phyloP scores from a whole-genome alignment of 495 filamentous ascomycete species.

The Choiromyces venosus region DNA sequence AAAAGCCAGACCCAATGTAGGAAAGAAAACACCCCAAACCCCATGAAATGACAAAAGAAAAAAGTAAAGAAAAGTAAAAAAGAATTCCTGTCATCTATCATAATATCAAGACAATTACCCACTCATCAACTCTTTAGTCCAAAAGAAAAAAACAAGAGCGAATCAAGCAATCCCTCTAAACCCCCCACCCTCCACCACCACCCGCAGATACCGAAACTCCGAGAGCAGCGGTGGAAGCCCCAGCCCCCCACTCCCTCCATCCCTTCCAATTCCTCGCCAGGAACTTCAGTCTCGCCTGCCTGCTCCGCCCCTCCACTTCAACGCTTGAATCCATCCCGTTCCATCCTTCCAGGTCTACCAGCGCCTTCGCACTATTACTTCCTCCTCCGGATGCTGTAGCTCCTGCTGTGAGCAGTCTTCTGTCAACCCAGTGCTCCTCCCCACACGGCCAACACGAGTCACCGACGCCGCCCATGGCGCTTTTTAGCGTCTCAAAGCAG shows the following conservation, averaged over 20 bases:
- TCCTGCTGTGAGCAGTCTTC: conserved; percentile 21
- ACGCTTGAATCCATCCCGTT: conserved; percentile 33
- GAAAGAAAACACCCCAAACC: no score
- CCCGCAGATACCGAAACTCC: no score
- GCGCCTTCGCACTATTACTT: conserved; percentile 9
- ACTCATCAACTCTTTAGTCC: no score
- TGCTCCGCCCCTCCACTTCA: conserved; percentile 21
- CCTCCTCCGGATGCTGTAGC: neutral
- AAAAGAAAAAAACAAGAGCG: neutral
- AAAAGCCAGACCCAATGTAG: no score
- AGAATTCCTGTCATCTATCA: neutral
- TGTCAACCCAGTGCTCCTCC: conserved; percentile 29
- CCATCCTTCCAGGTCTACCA: conserved; percentile 32
- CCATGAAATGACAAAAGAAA: no score
- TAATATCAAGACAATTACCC: no score
- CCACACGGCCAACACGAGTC: conserved; percentile 35
- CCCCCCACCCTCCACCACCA: no score
- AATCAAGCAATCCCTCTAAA: conserved; percentile 20
- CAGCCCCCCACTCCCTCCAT: conserved; percentile 29
- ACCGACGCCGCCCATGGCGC: conserved; percentile 25
- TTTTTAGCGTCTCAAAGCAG: conserved; percentile 31
- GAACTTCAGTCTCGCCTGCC: conserved; percentile 26
- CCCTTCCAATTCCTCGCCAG: conserved; percentile 36
- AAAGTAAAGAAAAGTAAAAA: no score
- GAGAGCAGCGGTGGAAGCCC: neutral